A percentile compares a stretch with the other conserved stretches of the same genome.
phyloP scores from a whole-genome alignment of 192 early-diverging fungal species.

The Backusella tuberculispora region DNA sequence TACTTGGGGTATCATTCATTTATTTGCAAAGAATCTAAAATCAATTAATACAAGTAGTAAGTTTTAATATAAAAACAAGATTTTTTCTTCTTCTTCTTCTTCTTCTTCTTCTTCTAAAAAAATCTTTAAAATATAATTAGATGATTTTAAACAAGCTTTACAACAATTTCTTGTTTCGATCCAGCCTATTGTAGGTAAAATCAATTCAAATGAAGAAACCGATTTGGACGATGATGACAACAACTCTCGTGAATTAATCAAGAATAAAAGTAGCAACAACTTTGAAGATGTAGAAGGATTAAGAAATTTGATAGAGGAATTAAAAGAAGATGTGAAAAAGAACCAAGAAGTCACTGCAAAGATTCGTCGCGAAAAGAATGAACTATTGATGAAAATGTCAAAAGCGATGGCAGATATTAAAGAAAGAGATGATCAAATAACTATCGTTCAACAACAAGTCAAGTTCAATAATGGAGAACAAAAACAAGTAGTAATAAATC shows the following conservation, averaged over 20 bases:
- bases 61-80: too few species aligned
- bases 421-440: slow-evolving; percentile 27
- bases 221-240: neutral
- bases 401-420: slow-evolving; percentile 32
- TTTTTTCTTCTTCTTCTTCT: too few species aligned
- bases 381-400: slow-evolving; percentile 38
- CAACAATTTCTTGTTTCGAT: slow-evolving; percentile 29
- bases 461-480: neutral
- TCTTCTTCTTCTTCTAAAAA: too few species aligned
- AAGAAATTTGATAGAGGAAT: slow-evolving; percentile 36
- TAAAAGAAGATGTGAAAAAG: slow-evolving; percentile 23
- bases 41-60: slow-evolving; percentile 28
- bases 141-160: slow-evolving; percentile 28
- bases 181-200: slow-evolving; percentile 43
- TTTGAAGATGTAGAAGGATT: slow-evolving; percentile 39
- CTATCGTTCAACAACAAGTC: neutral
- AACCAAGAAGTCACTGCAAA: slow-evolving; percentile 33
- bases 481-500: too few species aligned
- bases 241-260: neutral
- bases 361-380: slow-evolving; percentile 43
- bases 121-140: slow-evolving; percentile 20
- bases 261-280: neutral
- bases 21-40: slow-evolving; percentile 44
- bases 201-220: neutral
- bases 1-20: slow-evolving; percentile 53